Evolutionary conservation across 148 eudicot genomes (phyloP).

Genomic region (Vaccinium myrtillus): DNA sequence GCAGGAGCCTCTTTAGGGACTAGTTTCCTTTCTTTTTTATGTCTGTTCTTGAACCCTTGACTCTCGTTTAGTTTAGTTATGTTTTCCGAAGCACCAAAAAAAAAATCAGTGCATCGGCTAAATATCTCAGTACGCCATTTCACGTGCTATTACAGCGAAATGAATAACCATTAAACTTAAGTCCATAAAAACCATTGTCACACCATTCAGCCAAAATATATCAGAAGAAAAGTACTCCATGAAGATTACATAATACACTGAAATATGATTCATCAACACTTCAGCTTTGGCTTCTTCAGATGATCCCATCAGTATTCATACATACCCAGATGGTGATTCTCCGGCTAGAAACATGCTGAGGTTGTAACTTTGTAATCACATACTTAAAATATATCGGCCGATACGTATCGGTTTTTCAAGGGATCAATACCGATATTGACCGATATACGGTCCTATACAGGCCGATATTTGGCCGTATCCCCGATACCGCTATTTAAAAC

Average conservation of each 20-base stretch:
- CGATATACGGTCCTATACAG: too few species aligned
- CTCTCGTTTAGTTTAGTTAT: too few species aligned
- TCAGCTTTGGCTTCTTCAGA: conserved; percentile 21
- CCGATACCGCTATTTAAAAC: too few species aligned
- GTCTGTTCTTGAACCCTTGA: too few species aligned
- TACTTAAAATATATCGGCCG: too few species aligned
- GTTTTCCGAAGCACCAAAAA: too few species aligned
- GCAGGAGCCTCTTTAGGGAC: too few species aligned
- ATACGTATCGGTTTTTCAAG: too few species aligned
- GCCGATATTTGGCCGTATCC: too few species aligned
- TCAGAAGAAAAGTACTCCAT: background rate
- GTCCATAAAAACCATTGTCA: background rate
- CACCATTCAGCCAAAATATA: background rate
- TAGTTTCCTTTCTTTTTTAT: too few species aligned
- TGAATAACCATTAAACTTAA: background rate
- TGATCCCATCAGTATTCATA: background rate
- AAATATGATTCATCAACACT: background rate
- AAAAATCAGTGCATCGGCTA: too few species aligned
- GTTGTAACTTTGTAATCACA: background rate
- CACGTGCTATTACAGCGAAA: background rate
- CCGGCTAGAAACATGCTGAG: conserved; percentile 17
- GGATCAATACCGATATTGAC: too few species aligned
- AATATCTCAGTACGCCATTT: background rate
- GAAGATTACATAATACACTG: background rate
- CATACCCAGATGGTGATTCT: background rate